Conservation (phyloP, 805 yeast genomes). For the Cyberlindnera americana region DNA sequence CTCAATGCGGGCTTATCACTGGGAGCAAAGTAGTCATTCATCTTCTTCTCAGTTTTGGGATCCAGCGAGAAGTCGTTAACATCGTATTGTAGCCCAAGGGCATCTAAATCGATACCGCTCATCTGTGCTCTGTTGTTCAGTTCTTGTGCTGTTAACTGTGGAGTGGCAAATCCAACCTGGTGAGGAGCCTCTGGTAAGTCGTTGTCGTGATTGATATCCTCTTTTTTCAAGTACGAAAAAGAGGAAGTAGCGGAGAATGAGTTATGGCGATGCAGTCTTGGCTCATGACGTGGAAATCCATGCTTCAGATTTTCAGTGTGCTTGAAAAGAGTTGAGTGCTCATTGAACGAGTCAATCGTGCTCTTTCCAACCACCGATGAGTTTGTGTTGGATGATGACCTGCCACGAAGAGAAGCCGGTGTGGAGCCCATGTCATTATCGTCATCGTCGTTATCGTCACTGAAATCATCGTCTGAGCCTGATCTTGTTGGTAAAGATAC, state of each 20-base stretch:
- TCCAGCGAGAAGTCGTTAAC: conserved; percentile 21
- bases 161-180: conserved; percentile 79
- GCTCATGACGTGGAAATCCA: conserved; percentile 3
- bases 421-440: not conserved
- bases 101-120: conserved; percentile 36
- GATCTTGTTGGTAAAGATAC: conserved; percentile 32
- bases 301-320: conserved; percentile 22
- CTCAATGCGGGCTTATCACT: conserved; percentile 1
- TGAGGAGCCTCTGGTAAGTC: conserved; percentile 46
- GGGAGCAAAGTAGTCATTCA: conserved; percentile 12
- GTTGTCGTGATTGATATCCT: conserved; percentile 6
- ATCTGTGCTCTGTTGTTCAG: conserved; percentile 31
- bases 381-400: conserved; percentile 6
- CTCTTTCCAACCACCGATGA: conserved; percentile 11
- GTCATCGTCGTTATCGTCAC: conserved; percentile 7
- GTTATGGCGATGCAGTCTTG: conserved; percentile 37
- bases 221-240: conserved; percentile 30
- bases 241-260: conserved; percentile 43
- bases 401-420: not conserved
- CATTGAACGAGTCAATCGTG: conserved; percentile 16
- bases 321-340: conserved; percentile 30
- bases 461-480: conserved; percentile 9
- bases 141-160: conserved; percentile 58
- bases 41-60: conserved; percentile 17
- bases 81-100: conserved; percentile 33